Conservation (phyloP, 192 early-diverging fungal genomes). For the Coemansia sp. region DNA sequence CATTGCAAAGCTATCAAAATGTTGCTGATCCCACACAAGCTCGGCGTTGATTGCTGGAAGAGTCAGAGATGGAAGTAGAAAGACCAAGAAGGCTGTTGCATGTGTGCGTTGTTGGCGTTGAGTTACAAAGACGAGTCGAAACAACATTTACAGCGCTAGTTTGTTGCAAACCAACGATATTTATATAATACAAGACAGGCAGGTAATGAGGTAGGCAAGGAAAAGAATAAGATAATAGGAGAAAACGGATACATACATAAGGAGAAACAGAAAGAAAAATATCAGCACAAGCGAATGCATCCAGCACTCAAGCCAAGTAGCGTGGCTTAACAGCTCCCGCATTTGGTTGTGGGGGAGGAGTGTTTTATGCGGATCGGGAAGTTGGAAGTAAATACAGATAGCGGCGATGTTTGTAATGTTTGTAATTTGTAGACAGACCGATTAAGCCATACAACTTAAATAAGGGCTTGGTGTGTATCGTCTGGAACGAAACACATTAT, state of each 20-base stretch:
- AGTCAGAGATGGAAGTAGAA: background rate
- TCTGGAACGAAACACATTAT: too few relatives aligned
- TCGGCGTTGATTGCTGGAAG: conserved; percentile 7
- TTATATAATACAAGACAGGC: background rate
- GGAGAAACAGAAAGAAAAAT: background rate
- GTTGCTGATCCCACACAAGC: conserved; percentile 6
- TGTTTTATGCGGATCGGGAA: background rate
- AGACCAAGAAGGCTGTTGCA: background rate
- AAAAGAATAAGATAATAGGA: background rate
- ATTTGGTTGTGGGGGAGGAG: background rate
- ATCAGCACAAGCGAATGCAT: background rate
- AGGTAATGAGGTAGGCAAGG: background rate
- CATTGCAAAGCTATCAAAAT: conserved; percentile 9
- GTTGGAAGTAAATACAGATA: background rate
- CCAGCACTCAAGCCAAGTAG: background rate
- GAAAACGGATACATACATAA: background rate
- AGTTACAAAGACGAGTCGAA: background rate
- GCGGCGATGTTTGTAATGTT: too few relatives aligned
- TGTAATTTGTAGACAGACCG: too few relatives aligned
- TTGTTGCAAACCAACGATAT: background rate
- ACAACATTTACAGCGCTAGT: background rate
- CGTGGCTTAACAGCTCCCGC: background rate
- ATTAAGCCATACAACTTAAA: background rate
- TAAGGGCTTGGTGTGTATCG: too few relatives aligned
- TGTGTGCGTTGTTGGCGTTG: background rate